Percentiles rank a stretch among this genome's conserved stretches.
These are phyloP conservation scores for Xylariaceae sp. DNA, from an alignment of 2,329 filamentous ascomycete species.

Conservation along the genomic window DNA sequence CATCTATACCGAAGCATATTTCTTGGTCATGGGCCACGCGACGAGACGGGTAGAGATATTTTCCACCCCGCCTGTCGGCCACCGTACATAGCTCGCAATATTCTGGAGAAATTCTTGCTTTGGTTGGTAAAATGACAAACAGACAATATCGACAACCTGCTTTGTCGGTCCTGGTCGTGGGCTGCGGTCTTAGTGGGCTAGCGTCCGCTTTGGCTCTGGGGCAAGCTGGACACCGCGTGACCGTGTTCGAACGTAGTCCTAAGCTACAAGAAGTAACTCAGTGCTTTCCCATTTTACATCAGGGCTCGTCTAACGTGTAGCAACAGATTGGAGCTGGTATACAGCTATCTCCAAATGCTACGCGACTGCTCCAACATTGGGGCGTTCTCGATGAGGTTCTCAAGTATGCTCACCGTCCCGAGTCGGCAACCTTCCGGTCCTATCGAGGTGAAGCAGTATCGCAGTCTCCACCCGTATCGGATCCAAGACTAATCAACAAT, in stretches of 20 bases:
- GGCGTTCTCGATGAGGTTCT: slow-evolving; percentile 12
- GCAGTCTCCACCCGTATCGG: slow-evolving; percentile 1
- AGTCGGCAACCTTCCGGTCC: slow-evolving; percentile 2
- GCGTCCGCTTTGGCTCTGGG: slow-evolving; percentile 9
- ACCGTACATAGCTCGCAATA: too few relatives aligned
- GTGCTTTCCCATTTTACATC: not conserved
- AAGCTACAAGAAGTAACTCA: slow-evolving; percentile 6
- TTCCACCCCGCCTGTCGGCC: too few relatives aligned
- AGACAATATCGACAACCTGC: too few relatives aligned
- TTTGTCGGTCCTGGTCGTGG: slow-evolving; percentile 6
- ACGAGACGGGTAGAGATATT: too few relatives aligned
- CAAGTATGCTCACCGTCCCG: slow-evolving; percentile 5
- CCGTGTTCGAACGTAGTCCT: slow-evolving; percentile 10
- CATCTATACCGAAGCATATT: too few relatives aligned
- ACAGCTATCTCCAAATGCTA: slow-evolving; percentile 13
- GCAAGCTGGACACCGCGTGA: slow-evolving; percentile 12
- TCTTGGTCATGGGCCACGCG: too few relatives aligned
- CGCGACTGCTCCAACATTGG: slow-evolving; percentile 10
- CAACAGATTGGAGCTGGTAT: slow-evolving; percentile 12
- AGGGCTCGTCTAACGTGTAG: not conserved
- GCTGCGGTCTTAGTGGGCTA: slow-evolving; percentile 9
- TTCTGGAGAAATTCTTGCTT: too few relatives aligned
- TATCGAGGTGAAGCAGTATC: slow-evolving; percentile 4
- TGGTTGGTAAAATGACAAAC: too few relatives aligned
- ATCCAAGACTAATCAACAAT: not conserved